phyloP scores from a whole-genome alignment of 228 moss, liverwort and hornwort genomes.

The Sphagnum magellanicum region DNA sequence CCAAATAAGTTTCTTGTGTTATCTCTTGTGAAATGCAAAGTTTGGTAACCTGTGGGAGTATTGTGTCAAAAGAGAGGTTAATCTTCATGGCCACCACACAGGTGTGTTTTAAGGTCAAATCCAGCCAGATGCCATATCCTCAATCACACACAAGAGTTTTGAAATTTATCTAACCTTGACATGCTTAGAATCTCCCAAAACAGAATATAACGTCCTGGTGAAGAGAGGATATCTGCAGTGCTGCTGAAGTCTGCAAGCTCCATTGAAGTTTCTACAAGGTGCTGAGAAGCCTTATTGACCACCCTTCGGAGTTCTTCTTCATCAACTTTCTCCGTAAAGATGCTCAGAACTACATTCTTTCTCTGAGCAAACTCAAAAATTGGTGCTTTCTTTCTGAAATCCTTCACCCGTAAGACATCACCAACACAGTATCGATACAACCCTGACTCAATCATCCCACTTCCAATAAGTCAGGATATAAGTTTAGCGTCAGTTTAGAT shows the following conservation, averaged over 20 bases:
- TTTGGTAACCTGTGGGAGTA: too few relatives aligned
- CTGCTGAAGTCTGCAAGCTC: slow-evolving; percentile 8
- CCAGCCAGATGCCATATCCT: too few relatives aligned
- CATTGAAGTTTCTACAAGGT: not conserved
- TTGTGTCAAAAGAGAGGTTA: too few relatives aligned
- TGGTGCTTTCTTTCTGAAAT: slow-evolving; percentile 5
- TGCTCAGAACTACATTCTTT: slow-evolving; percentile 3
- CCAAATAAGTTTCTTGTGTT: too few relatives aligned
- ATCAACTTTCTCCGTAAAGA: not conserved
- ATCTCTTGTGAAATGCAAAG: too few relatives aligned
- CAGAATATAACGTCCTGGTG: slow-evolving; percentile 5
- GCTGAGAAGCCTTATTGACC: not conserved
- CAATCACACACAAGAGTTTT: not conserved
- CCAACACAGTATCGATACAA: slow-evolving; percentile 15
- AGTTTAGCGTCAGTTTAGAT: not conserved
- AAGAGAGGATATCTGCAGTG: not conserved
- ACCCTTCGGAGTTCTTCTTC: not conserved
- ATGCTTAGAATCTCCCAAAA: slow-evolving; percentile 4
- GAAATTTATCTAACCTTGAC: not conserved
- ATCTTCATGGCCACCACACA: too few relatives aligned
- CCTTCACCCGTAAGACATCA: slow-evolving; percentile 8
- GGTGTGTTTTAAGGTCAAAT: too few relatives aligned
- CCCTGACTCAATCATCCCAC: not conserved
- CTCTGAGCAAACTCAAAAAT: slow-evolving; percentile 3
- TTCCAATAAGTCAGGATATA: not conserved